phyloP scores from a whole-genome alignment of 768 basidiomycete genomes.

The Pholiota microspora region DNA sequence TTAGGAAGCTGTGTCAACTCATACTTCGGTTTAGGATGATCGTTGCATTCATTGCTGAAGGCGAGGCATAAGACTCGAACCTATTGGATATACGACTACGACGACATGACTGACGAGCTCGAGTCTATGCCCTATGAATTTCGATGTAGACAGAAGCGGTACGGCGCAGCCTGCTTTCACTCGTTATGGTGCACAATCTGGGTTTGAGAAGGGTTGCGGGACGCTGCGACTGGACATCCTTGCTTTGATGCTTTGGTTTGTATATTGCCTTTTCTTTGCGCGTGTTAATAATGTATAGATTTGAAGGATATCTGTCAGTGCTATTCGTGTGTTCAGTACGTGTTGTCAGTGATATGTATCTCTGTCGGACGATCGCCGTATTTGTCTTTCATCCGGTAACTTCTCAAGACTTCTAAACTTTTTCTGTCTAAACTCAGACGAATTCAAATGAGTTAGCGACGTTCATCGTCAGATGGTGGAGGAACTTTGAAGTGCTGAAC shows the following conservation, averaged over 20 bases:
- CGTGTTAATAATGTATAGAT: not conserved
- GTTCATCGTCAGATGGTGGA: too few relatives aligned
- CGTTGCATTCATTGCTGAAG: constrained; percentile 76
- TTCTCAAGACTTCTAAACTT: too few relatives aligned
- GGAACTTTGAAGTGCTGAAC: not conserved
- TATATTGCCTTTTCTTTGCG: not conserved
- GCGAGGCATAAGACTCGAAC: constrained; percentile 36
- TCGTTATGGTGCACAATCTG: constrained; percentile 2
- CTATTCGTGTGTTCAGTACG: too few relatives aligned
- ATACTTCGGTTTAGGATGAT: constrained; percentile 58
- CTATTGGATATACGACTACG: constrained; percentile 7
- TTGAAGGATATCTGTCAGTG: not conserved
- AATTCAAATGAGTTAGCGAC: too few relatives aligned
- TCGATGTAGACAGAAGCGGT: not conserved
- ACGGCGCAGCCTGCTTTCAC: constrained; percentile 1
- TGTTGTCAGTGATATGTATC: too few relatives aligned
- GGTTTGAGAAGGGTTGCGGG: constrained; percentile 4
- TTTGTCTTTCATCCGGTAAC: too few relatives aligned
- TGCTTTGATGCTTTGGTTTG: not conserved
- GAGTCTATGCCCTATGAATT: constrained; percentile 9
- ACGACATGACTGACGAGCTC: constrained; percentile 10
- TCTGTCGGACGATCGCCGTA: too few relatives aligned
- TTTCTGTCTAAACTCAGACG: too few relatives aligned
- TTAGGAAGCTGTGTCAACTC: not conserved
- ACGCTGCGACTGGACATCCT: constrained; percentile 1